phyloP scores from a whole-genome alignment of 208 protist genomes.

The Naegleria lovaniensis region DNA sequence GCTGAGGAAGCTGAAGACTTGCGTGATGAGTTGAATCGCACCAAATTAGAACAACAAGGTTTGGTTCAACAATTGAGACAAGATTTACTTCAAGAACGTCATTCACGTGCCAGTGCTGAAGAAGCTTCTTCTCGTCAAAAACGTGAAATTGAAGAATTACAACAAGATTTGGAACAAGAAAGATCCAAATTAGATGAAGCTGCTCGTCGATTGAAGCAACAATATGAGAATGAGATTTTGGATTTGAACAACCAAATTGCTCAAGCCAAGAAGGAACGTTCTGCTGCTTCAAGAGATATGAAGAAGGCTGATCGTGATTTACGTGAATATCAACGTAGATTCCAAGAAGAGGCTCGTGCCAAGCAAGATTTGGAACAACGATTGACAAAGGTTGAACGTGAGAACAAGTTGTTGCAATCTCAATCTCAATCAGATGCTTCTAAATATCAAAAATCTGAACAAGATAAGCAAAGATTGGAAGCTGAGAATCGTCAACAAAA shows the following conservation, averaged over 20 bases:
- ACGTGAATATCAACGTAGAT: neutral
- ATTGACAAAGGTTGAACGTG: neutral
- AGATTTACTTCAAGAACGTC: neutral
- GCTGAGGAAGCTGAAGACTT: slow-evolving; percentile 16
- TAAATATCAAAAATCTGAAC: neutral
- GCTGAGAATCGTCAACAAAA: neutral
- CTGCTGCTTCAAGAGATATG: too few relatives aligned
- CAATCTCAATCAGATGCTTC: neutral
- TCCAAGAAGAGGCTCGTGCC: neutral
- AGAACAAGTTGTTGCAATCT: neutral
- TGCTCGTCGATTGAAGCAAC: neutral
- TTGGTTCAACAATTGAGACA: neutral
- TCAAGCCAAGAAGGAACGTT: neutral
- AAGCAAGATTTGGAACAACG: neutral
- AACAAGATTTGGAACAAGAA: neutral
- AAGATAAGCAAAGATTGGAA: neutral
- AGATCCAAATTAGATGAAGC: neutral
- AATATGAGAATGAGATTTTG: neutral
- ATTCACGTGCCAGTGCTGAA: neutral
- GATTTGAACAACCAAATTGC: neutral
- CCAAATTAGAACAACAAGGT: neutral
- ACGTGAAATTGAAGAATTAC: neutral
- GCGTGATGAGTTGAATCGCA: neutral
- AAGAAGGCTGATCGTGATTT: neutral
- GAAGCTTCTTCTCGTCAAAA: neutral